Evolutionary conservation across 352 stramenopile species (phyloP).

Genomic region (Pythium chondricola): DNA sequence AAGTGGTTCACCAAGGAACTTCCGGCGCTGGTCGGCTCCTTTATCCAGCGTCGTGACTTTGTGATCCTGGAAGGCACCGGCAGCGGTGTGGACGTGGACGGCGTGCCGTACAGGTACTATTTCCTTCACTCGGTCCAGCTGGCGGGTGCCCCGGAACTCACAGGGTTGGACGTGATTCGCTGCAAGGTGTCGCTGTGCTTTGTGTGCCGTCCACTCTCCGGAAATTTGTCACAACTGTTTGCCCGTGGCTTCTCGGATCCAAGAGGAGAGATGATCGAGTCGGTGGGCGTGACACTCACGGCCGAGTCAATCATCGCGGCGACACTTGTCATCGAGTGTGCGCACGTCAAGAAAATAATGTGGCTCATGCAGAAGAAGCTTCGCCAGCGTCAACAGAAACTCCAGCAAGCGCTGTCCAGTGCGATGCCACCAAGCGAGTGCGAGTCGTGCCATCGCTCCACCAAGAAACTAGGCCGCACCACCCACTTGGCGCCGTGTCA

Average conservation of each 20-base stretch:
- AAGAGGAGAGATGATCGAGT: conserved; percentile 34
- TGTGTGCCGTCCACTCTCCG: conserved; percentile 27
- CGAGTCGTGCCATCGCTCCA: conserved; percentile 23
- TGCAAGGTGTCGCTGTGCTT: conserved; percentile 44
- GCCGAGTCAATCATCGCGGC: conserved; percentile 36
- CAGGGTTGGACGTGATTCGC: conserved; percentile 35
- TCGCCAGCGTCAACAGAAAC: conserved; percentile 1
- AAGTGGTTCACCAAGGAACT: conserved; percentile 59
- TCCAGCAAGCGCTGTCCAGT: conserved; percentile 1
- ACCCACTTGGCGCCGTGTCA: conserved; percentile 23
- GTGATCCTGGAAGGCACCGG: conserved; percentile 42
- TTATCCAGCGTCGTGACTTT: conserved; percentile 46
- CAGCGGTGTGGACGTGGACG: conserved; percentile 25
- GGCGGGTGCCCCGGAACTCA: conserved; percentile 28
- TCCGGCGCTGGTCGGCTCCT: conserved; percentile 26
- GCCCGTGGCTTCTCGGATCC: conserved; percentile 42
- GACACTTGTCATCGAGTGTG: conserved; percentile 35
- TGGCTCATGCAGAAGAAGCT: conserved; percentile 41
- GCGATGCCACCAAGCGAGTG: conserved; percentile 9
- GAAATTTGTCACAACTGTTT: conserved; percentile 31
- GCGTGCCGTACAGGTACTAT: conserved; percentile 34
- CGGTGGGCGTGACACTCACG: conserved; percentile 30
- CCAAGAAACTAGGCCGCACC: conserved; percentile 10
- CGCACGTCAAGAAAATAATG: conserved; percentile 52
- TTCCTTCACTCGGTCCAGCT: conserved; percentile 48